Evolutionary conservation across 2,329 filamentous ascomycete genomes (phyloP).

Genomic region (Cylindrodendrum hubeiense): DNA sequence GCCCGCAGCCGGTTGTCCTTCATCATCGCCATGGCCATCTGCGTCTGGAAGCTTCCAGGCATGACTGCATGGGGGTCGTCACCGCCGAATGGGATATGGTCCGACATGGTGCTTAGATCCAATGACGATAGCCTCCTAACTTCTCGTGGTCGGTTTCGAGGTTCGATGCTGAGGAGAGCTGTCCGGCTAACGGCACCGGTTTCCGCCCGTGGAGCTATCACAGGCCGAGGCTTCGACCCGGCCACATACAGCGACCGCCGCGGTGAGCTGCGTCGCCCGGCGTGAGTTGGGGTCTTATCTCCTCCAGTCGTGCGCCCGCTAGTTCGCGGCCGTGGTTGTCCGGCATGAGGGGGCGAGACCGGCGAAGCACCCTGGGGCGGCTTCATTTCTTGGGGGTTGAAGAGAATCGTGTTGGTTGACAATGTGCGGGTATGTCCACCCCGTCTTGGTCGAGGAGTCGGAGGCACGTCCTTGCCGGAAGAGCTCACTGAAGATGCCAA

Average conservation of each 20-base stretch:
- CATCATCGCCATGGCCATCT: conserved; percentile 80
- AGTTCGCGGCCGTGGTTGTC: conserved; percentile 52
- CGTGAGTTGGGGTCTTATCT: conserved; percentile 51
- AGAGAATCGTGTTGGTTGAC: conserved; percentile 87
- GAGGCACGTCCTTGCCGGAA: conserved; percentile 43
- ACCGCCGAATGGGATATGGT: conserved; percentile 69
- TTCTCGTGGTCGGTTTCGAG: conserved; percentile 55
- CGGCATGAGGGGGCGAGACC: conserved; percentile 53
- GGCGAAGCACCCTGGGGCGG: conserved; percentile 56
- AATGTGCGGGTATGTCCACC: conserved; percentile 76
- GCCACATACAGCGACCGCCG: conserved; percentile 57
- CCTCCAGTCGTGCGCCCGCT: conserved; percentile 48
- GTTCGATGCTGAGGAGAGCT: conserved; percentile 64
- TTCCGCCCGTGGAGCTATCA: conserved; percentile 59
- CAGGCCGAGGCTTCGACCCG: conserved; percentile 69
- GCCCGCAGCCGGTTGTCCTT: conserved; percentile 65
- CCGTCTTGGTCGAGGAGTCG: conserved; percentile 52
- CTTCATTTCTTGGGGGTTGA: conserved; percentile 72
- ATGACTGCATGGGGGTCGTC: conserved; percentile 73
- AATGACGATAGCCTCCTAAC: conserved; percentile 70
- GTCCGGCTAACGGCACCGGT: conserved; percentile 53
- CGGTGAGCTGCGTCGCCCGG: conserved; percentile 59
- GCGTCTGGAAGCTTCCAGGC: conserved; percentile 83
- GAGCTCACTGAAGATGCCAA: conserved; percentile 51
- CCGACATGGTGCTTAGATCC: conserved; percentile 80